Percentiles rank a stretch among this genome's conserved stretches.
Conservation (phyloP, 1,284 basidiomycete species). For the Ceratobasidium sp. region DNA sequence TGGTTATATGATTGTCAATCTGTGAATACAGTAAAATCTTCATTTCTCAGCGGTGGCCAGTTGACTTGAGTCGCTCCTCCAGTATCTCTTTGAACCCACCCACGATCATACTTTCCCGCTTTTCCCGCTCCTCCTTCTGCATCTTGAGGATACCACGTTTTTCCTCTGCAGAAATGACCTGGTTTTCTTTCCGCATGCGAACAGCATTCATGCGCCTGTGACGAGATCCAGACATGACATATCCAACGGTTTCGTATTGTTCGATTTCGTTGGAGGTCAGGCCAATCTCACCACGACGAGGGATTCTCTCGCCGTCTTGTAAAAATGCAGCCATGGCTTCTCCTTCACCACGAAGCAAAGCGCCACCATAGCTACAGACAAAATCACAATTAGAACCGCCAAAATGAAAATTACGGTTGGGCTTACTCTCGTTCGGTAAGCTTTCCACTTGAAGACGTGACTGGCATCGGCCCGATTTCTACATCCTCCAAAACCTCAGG, state of each 20-base stretch:
- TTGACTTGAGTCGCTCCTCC: constrained; percentile 81
- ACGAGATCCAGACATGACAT: constrained; percentile 96
- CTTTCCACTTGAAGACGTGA: constrained; percentile 59
- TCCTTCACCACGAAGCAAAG: constrained; percentile 92
- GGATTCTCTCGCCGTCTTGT: constrained; percentile 90
- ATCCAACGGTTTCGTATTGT: constrained; percentile 88
- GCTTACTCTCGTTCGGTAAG: constrained; percentile 75
- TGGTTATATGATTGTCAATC: neutral
- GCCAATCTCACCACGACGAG: constrained; percentile 98
- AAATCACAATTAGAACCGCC: constrained; percentile 12
- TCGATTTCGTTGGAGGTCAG: constrained; percentile 88
- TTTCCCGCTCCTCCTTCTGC: constrained; percentile 91
- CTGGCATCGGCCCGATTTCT: constrained; percentile 70
- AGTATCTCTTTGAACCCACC: constrained; percentile 64
- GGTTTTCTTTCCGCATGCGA: constrained; percentile 97
- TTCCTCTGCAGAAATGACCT: constrained; percentile 98
- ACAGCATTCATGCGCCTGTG: constrained; percentile 98
- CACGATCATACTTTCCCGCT: constrained; percentile 76
- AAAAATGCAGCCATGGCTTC: constrained; percentile 97
- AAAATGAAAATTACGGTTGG: neutral
- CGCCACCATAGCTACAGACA: constrained; percentile 69
- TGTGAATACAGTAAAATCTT: neutral
- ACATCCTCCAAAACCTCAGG: constrained; percentile 59
- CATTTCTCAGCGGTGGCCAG: constrained; percentile 55
- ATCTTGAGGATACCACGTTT: constrained; percentile 92